Base-by-base conservation (phyloP, 2,329 filamentous ascomycete species). In the Xylaria sp. region DNA sequence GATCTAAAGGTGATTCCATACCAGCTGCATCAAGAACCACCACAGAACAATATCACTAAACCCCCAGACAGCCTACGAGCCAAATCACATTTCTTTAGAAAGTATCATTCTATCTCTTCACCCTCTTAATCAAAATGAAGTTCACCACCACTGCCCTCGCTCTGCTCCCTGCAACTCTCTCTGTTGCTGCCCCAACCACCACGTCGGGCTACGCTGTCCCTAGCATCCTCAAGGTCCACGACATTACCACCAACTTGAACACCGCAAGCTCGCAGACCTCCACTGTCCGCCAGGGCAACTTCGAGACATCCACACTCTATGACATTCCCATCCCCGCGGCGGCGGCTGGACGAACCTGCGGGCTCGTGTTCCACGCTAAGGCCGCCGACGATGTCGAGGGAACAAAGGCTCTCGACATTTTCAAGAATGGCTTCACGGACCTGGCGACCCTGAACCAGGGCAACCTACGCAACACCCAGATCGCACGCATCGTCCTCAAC, bases 241-340 rank as follows among this genome's bases (percentile, higher is more conserved):
- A 70, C 68, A 65, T 75, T n/a, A 35, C 10, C 13, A 72, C 16
- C 47, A 75, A 75, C 73, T 6, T 29, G 9, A 76, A 76, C 71
- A 47, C 10, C 0, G 27, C 27, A 5, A 50, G 25, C 21, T 0
- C 0, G 6, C 21, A 61, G 12, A 75, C 70, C 2, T 32, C 57
- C 29, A 75, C 74, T 0, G 12, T 72, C n/a, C 75, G 74, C 66
- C 65, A 42, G 44, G 71, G 66, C 13, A 42, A 2, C 57, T 21
- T 23, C 40, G 75, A 76, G 65, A 75, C 72, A 3, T 74, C 73
- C 37, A 76, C 75, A 0, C 72, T 77, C 1, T 76, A 75, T 65
- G 66, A 75, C 21, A 75, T 77, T 69, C 72, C 75, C 9, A 72
- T 77, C 68, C 75, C 75, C 3, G 68, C 61, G 4, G 32, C 54